Percentiles rank a stretch among this genome's conserved stretches.
phyloP scores from a whole-genome alignment of 352 stramenopile species.

The Phytophthora capsici region DNA sequence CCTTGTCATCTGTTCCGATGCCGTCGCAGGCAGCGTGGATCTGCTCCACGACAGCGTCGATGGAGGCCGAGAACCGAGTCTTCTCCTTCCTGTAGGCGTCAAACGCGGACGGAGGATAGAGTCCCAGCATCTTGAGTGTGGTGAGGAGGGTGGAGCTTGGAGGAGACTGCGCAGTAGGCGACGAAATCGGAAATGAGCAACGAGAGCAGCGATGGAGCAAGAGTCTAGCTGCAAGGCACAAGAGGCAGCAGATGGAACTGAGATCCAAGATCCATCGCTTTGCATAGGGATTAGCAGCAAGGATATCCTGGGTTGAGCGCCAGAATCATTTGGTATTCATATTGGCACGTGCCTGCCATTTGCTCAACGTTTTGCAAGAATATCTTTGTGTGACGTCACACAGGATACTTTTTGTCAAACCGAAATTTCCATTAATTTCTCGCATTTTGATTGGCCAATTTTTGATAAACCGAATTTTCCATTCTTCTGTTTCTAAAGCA shows the following conservation, averaged over 20 bases:
- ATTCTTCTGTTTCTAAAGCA: slow-evolving; percentile 14
- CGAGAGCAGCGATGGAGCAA: not conserved
- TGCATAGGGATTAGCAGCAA: slow-evolving; percentile 1
- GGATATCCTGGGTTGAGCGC: slow-evolving; percentile 2
- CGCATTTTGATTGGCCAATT: slow-evolving; percentile 17
- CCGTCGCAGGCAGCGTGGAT: slow-evolving; percentile 71
- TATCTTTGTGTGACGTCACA: slow-evolving; percentile 23
- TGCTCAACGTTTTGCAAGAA: slow-evolving; percentile 21
- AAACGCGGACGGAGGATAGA: slow-evolving; percentile 66
- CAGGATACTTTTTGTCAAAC: slow-evolving; percentile 9
- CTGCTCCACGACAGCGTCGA: slow-evolving; percentile 61
- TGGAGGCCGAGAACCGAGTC: slow-evolving; percentile 43
- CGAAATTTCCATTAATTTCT: not conserved
- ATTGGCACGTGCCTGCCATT: slow-evolving; percentile 11
- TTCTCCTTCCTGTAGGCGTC: slow-evolving; percentile 75
- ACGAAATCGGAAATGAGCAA: slow-evolving; percentile 49
- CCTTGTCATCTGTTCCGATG: slow-evolving; percentile 70
- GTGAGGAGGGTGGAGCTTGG: slow-evolving; percentile 7
- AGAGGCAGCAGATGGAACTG: slow-evolving; percentile 6
- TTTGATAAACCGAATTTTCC: slow-evolving; percentile 1
- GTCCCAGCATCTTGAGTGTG: slow-evolving; percentile 55
- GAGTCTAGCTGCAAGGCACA: too few species aligned
- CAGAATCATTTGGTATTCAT: not conserved
- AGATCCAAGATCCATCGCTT: slow-evolving; percentile 1
- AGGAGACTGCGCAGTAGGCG: slow-evolving; percentile 24